These are phyloP conservation scores for Closterium sp. DNA, from an alignment of 139 green algal genomes.

Conservation along the genomic window DNA sequence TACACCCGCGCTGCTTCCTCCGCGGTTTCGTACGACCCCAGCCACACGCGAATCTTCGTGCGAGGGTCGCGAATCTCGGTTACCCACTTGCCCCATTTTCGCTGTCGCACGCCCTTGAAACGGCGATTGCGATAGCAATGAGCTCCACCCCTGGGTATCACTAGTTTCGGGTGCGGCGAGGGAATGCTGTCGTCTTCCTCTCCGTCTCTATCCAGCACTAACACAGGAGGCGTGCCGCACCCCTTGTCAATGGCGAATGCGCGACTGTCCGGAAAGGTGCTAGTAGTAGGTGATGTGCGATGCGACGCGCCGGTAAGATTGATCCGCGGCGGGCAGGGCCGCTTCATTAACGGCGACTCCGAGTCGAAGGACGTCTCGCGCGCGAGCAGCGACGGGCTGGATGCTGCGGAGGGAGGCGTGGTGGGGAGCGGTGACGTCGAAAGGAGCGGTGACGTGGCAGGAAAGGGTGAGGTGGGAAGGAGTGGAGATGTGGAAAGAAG, in stretches of 20 bases:
- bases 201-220: background rate
- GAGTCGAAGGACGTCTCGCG: background rate
- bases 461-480: background rate
- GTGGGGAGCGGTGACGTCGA: background rate
- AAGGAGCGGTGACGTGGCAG: background rate
- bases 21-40: background rate
- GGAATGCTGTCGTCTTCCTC: background rate
- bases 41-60: background rate
- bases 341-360: background rate
- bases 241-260: background rate
- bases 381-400: background rate
- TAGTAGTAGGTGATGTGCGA: background rate
- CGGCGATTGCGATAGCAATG: background rate
- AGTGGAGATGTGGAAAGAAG: background rate
- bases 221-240: background rate
- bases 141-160: background rate
- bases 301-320: background rate
- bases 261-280: background rate
- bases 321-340: too few species aligned
- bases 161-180: background rate
- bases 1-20: background rate
- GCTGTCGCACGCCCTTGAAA: constrained; percentile 6
- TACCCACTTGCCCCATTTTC: constrained; percentile 7
- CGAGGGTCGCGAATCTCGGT: constrained; percentile 1
- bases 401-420: background rate